Conservation (phyloP, 2,329 filamentous ascomycete genomes). For the Penicillium sp. region DNA sequence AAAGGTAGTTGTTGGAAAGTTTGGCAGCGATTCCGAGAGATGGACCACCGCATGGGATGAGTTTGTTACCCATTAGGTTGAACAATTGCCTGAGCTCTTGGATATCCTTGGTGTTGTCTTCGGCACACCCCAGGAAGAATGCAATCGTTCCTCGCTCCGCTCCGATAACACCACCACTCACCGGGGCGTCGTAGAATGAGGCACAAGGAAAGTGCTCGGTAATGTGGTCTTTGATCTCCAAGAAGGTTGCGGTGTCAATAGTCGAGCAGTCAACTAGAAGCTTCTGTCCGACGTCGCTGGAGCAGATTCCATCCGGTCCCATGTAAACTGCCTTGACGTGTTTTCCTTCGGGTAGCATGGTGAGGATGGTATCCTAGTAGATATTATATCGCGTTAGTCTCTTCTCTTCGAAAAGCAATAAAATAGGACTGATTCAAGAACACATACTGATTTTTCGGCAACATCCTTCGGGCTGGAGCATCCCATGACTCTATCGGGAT, state of each 20-base stretch:
- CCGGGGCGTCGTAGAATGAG: constrained; percentile 54
- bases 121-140: constrained; percentile 52
- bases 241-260: constrained; percentile 54
- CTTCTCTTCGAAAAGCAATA: not conserved
- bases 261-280: constrained; percentile 56
- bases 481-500: not conserved
- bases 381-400: not conserved
- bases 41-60: constrained; percentile 57
- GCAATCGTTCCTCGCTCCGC: constrained; percentile 52
- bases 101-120: constrained; percentile 34
- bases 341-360: constrained; percentile 54
- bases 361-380: constrained; percentile 49
- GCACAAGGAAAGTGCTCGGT: constrained; percentile 39
- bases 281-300: constrained; percentile 43
- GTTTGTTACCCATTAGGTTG: constrained; percentile 52
- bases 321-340: constrained; percentile 54
- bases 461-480: not conserved
- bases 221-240: constrained; percentile 46
- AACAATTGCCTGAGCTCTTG: constrained; percentile 46
- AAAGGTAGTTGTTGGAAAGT: constrained; percentile 61
- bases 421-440: not conserved
- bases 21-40: constrained; percentile 59
- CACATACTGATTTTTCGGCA: not conserved
- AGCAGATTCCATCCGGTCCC: constrained; percentile 43
- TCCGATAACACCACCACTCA: constrained; percentile 54